These are phyloP conservation scores for Camellia granthamiana DNA, from an alignment of 148 eudicot genomes.

Conservation along the genomic window DNA sequence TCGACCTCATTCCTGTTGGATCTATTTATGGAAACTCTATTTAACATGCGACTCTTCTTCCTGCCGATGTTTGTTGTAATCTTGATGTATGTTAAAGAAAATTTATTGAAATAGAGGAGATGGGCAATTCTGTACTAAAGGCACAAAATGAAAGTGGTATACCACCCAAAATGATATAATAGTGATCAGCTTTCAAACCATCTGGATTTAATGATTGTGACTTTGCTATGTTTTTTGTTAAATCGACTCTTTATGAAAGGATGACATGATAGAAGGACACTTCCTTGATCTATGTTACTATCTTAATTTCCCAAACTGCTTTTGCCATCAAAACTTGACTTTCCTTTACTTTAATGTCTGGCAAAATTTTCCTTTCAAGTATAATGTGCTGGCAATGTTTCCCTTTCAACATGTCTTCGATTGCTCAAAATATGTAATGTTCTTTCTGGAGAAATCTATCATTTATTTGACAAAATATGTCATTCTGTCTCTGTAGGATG, in stretches of 20 bases:
- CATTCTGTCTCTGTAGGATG: constrained; percentile 44
- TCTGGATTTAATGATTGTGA: background rate
- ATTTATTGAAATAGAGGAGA: too few relatives aligned
- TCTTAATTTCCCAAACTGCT: background rate
- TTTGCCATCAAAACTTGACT: background rate
- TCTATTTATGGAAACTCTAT: too few relatives aligned
- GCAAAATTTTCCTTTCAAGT: background rate
- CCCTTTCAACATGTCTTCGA: background rate
- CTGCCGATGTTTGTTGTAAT: too few relatives aligned
- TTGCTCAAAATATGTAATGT: background rate
- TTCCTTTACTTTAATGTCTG: background rate
- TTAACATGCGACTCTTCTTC: too few relatives aligned
- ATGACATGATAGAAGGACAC: background rate
- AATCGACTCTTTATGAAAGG: background rate
- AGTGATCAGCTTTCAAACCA: background rate
- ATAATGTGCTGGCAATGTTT: background rate
- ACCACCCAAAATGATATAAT: too few relatives aligned
- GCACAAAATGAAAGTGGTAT: too few relatives aligned
- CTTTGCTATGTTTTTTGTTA: background rate
- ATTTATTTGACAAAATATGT: background rate
- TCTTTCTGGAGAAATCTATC: background rate
- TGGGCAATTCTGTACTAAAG: too few relatives aligned
- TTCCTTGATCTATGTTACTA: background rate
- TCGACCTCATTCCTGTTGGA: too few relatives aligned
- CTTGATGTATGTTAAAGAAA: too few relatives aligned